A percentile compares a stretch with the other conserved stretches of the same genome.
Evolutionary conservation across 371 early-diverging fungal species (phyloP).

Genomic region (Lichtheimia hyalospora): DNA sequence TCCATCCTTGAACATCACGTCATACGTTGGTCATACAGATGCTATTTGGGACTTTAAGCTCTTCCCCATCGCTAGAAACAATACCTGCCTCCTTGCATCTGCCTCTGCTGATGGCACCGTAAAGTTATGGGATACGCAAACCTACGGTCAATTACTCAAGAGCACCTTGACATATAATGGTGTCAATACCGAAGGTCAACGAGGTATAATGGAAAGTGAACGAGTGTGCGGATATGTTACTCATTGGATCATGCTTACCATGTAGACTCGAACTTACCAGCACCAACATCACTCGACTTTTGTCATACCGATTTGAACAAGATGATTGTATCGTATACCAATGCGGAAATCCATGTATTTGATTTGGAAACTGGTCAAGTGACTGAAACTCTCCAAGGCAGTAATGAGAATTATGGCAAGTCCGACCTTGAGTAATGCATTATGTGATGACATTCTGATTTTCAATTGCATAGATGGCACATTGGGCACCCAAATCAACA

Average conservation of each 20-base stretch:
- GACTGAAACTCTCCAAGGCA: constrained; percentile 50
- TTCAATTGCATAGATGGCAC: constrained; percentile 57
- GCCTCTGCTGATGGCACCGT: constrained; percentile 83
- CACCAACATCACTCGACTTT: constrained; percentile 76
- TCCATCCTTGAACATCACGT: constrained; percentile 54
- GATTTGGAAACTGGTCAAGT: constrained; percentile 79
- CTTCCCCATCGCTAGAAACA: constrained; percentile 48
- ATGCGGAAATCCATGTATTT: constrained; percentile 66
- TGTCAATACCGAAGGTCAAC: constrained; percentile 3
- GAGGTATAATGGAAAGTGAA: constrained; percentile 8
- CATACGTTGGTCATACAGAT: constrained; percentile 81
- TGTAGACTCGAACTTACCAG: constrained; percentile 14
- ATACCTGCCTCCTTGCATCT: constrained; percentile 63
- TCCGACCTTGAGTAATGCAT: neutral
- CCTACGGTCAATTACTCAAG: constrained; percentile 43
- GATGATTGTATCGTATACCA: constrained; percentile 68
- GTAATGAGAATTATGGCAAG: constrained; percentile 65
- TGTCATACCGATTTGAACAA: constrained; percentile 57
- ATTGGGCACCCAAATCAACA: constrained; percentile 74
- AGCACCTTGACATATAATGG: constrained; percentile 54
- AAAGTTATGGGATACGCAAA: constrained; percentile 78
- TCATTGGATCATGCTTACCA: neutral
- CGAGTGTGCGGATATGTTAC: neutral
- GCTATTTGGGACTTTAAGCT: constrained; percentile 84
- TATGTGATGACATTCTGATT: neutral